Evolutionary conservation across 2,329 filamentous ascomycete genomes (phyloP), one percentile per base, ranked within the genome.

Genomic region (Diaporthe sp.): DNA sequence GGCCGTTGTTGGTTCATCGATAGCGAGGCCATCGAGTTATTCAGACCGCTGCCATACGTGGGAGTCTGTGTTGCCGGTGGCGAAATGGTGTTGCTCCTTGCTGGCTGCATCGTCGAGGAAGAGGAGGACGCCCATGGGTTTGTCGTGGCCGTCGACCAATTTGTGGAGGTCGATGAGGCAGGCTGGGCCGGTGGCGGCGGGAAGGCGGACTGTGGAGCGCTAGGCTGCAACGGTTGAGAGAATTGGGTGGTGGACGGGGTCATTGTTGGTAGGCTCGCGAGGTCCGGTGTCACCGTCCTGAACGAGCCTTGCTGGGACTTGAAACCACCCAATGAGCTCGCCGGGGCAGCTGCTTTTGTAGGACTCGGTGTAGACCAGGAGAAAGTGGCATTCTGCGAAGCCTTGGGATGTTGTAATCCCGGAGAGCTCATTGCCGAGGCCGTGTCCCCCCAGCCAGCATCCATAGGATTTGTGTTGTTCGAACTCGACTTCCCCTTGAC

Each of bases 401-500:
- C 57, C 2, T 84, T 78, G 17, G 82, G 78, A 2, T 83, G 83
- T 70, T 80, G 82, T 22, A 78, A 35, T 4, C 79, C 80, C 3
- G 83, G 78, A 4, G 86, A 83, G 33, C 84, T 82, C 3, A 84
- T 75, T 6, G 80, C 77, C 5, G 83, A 80, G 2, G 81, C 77
- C 47, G 78, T 75, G 13, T 85, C 81, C 71, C 91, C 89, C 90
- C 90, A 92, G 72, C 87, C 85, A 1, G 84, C 47, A 77, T 89
- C 86, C 79, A 86, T 82, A 0, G 86, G 81, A 50, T 84, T 84
- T 28, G 80, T 79, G 73, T 80, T 83, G 38, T 80, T 78, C 17
- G 79, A 77, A 28, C 83, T 84, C 61, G 87, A 85, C 73, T 90
- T 91, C 12, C 96, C 96, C 80, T 97, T 95, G 69, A 99, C 96